These are phyloP conservation scores for Phialemonium atrogriseum DNA, from an alignment of 2,329 filamentous ascomycete species.

Conservation along the genomic window DNA sequence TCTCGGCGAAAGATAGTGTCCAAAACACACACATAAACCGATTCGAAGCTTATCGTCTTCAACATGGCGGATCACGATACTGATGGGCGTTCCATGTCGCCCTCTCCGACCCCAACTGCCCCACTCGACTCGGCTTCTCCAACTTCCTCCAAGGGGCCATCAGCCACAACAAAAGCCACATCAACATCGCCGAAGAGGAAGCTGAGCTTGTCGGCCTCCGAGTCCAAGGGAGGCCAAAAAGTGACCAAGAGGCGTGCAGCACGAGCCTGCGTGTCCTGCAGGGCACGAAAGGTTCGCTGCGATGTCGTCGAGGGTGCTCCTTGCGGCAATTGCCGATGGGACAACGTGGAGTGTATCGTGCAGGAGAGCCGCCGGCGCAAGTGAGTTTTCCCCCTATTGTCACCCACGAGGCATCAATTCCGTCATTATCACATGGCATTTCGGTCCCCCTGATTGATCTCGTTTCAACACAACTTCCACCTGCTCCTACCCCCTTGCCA, in stretches of 20 bases:
- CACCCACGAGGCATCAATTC: constrained; percentile 6
- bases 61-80: neutral
- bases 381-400: constrained; percentile 42
- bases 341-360: constrained; percentile 69
- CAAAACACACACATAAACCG: too few relatives aligned
- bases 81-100: constrained; percentile 1
- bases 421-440: constrained; percentile 13
- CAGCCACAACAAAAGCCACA: constrained; percentile 1
- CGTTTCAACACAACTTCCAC: neutral
- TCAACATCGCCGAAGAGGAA: constrained; percentile 7
- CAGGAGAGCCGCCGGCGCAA: constrained; percentile 80
- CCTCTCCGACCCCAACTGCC: neutral
- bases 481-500: neutral
- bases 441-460: too few relatives aligned
- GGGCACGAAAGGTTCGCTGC: constrained; percentile 84
- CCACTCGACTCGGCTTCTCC: constrained; percentile 1
- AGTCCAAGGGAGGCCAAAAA: constrained; percentile 32
- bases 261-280: constrained; percentile 81
- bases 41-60: too few relatives aligned
- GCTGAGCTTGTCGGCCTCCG: constrained; percentile 11
- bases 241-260: constrained; percentile 75
- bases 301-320: constrained; percentile 85
- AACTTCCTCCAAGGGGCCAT: constrained; percentile 1
- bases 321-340: constrained; percentile 79
- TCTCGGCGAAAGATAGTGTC: too few relatives aligned